Base-by-base conservation (phyloP, 106 monocot species). In the Phalaenopsis aphrodite region DNA sequence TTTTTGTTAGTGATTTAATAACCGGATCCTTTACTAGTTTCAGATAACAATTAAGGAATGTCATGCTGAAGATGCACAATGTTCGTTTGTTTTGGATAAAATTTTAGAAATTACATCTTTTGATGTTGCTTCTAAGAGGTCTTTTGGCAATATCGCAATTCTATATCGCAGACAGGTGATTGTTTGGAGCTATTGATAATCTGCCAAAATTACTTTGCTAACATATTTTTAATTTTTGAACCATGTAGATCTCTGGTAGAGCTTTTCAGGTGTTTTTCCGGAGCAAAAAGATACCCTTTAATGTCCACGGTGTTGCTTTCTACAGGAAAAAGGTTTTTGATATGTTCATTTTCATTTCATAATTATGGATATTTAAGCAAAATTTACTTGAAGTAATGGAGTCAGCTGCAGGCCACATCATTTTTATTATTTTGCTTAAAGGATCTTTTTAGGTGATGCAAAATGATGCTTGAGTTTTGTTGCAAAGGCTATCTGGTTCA, bases 71-170 rank as follows among this genome's bases (percentile, higher is more conserved):
- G 91, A 88, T 78, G 86, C 94, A 71, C 92, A 97, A 79, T 97
- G 96, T 83, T 84, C 90, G 58, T 97, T 87, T 97, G 90, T 94
- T 75, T 79, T 92, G 80, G 96, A 97, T 85, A 97, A 94, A 87
- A 92, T 97, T 18, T 79, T 97, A 79, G 94, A 94, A 82, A 83
- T 86, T 19, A 94, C 90, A 80, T 96, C 96, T 77, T 76, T 80
- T 66, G 75, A 77, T 23, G 85, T 84, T 66, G 41, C 18, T 77
- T 77, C 76, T n/a, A 88, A 87, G 56, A 86, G 75, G 18, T 85
- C 86, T 69, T 91, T 90, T 83, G 80, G 84, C 55, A 79, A 90
- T 73, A 75, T 97, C 77, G 91, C 96, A 77, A 84, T 97, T 49
- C 91, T 97, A 55, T 97, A 94, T 55, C 81, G 96, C 8, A 90